These are phyloP conservation scores for Mycena indigotica DNA, from an alignment of 768 basidiomycete genomes.

Conservation along the genomic window DNA sequence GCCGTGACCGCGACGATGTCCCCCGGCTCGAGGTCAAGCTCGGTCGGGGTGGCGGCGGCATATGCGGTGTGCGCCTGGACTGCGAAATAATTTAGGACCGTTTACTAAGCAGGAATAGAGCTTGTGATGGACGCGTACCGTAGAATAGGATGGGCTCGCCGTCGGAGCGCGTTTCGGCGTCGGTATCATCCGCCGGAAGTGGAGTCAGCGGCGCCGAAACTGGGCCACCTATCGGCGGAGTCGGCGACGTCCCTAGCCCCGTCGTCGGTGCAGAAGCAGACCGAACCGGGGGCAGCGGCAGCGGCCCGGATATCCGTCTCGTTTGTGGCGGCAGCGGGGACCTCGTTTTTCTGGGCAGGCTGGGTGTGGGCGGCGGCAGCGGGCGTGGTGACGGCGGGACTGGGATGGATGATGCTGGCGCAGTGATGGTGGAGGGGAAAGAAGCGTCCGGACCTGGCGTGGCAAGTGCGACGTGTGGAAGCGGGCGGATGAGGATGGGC, in stretches of 20 bases:
- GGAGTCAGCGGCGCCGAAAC: conserved; percentile 15
- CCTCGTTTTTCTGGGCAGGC: no score
- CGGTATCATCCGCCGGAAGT: conserved; percentile 48
- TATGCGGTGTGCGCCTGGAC: conserved; percentile 93
- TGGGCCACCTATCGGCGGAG: conserved; percentile 8
- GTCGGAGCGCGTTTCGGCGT: conserved; percentile 35
- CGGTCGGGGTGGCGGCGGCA: conserved; percentile 79
- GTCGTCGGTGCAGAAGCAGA: background rate
- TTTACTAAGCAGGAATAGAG: conserved; percentile 1
- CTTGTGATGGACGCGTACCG: conserved; percentile 51
- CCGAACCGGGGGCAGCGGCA: conserved; percentile 14
- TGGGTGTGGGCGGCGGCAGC: background rate
- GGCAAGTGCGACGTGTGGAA: no score
- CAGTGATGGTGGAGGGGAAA: background rate
- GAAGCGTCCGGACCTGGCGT: no score
- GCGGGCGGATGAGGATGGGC: no score
- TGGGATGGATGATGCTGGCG: background rate
- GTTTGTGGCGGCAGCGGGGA: conserved; percentile 36
- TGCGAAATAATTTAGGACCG: conserved; percentile 31
- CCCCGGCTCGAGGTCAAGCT: conserved; percentile 93
- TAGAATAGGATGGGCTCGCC: conserved; percentile 86
- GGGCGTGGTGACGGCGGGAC: background rate
- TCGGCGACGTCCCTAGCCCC: no score
- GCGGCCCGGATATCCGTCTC: conserved; percentile 29
- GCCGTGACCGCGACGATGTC: conserved; percentile 95